phyloP scores from a whole-genome alignment of 495 filamentous ascomycete species.

The Stereocaulon alpinum region DNA sequence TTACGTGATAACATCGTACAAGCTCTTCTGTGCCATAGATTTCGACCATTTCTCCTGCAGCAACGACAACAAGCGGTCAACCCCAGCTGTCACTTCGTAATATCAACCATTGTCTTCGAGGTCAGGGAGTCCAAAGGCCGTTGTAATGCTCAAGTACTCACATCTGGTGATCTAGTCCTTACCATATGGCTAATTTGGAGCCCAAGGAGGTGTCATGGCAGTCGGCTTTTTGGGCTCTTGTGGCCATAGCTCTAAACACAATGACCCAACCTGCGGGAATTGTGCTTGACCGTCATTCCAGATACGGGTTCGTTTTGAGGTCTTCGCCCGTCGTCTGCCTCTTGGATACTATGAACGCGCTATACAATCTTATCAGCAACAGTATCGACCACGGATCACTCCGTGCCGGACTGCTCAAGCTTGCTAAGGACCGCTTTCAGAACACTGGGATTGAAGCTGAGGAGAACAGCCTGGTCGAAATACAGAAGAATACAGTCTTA shows the following conservation, averaged over 20 bases:
- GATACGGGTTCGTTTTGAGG: neutral
- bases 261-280: conserved; percentile 6
- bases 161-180: no score
- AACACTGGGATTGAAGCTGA: neutral
- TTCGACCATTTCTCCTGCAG: no score
- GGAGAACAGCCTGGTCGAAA: neutral
- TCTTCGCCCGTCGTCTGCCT: neutral
- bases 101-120: no score
- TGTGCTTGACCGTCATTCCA: neutral
- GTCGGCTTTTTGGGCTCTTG: conserved; percentile 9
- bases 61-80: no score
- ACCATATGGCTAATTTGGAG: no score
- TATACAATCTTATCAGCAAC: neutral
- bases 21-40: no score
- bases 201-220: neutral
- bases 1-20: no score
- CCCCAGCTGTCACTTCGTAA: no score
- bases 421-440: neutral
- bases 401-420: neutral
- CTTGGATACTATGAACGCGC: neutral
- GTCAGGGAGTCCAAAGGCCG: no score
- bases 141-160: no score
- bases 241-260: conserved; percentile 5
- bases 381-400: neutral
- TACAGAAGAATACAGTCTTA: neutral